Evolutionary conservation across 2,329 filamentous ascomycete genomes (phyloP), one percentile per base, ranked within the genome.

Genomic region (Epichloe scottii): DNA sequence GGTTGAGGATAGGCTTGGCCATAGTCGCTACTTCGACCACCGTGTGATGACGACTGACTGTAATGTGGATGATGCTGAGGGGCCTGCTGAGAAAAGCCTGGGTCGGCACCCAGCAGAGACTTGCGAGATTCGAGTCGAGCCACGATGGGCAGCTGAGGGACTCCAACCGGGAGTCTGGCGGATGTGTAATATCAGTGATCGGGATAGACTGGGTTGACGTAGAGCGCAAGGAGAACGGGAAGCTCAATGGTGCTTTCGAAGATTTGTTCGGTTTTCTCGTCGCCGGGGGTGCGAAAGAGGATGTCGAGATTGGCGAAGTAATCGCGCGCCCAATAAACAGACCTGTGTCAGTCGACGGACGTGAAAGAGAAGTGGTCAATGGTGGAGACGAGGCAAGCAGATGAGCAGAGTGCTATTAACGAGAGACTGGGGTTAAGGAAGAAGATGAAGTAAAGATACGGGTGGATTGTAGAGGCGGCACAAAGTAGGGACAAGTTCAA

Each of bases 81-180:
- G 53, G 55, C 55, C 49, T 59, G 59, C 48, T 70, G 68, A 48
- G 64, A 61, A 57, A 65, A 71, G 46, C 60, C 63, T n/a, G 60
- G 62, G 55, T 71, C 68, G 52, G 58, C 62, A 56, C 67, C 64
- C 44, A 71, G 62, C 57, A 71, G 61, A 49, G 66, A 68, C 57
- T 68, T 67, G 57, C 65, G 66, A 54, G 68, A 69, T 49, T 70
- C 69, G 52, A 69, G 61, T 55, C 68, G 63, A 61, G 68, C 68
- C 67, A 71, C 60, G 62, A 52, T 66, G 59, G 63, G 59, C 64
- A 58, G 60, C 56, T 38, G 49, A 51, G 48, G 48, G 63, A 67
- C 65, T 64, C 66, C 63, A 54, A 54, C 63, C 64, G 62, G 64
- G 67, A 70, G 68, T 64, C 65, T 43, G 14, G 46, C 51, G 48